These are phyloP conservation scores for Eimeria praecox DNA, from an alignment of 169 alveolate genomes.

Conservation along the genomic window DNA sequence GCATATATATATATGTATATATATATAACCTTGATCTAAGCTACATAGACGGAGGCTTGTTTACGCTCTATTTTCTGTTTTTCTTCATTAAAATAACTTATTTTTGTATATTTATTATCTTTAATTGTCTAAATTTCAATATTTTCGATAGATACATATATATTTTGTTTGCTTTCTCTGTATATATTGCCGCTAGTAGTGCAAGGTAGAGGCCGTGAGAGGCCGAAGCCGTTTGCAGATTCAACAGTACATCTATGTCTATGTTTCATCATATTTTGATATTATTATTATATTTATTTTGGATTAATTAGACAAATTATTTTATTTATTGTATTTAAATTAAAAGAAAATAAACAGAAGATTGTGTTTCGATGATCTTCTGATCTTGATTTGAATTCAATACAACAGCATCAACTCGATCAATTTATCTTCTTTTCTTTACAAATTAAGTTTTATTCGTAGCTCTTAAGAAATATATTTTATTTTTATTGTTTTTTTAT, in stretches of 20 bases:
- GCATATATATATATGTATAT: no score
- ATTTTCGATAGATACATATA: background rate
- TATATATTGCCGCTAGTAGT: background rate
- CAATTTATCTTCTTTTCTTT: background rate
- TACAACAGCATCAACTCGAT: background rate
- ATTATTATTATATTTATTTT: background rate
- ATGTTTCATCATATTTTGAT: background rate
- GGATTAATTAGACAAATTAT: background rate
- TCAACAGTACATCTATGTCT: background rate
- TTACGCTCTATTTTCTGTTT: background rate
- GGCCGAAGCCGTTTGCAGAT: background rate
- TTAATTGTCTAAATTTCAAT: background rate
- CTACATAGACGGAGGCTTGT: background rate
- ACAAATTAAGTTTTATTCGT: no score
- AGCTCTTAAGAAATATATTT: background rate
- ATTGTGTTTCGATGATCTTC: no score
- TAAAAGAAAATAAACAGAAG: background rate
- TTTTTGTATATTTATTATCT: background rate
- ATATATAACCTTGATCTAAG: no score
- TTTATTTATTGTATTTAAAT: background rate
- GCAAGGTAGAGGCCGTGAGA: background rate
- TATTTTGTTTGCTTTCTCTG: background rate
- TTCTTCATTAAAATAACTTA: background rate
- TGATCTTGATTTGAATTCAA: background rate
- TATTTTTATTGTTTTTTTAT: slow-evolving; percentile 2